Conservation (phyloP, 768 basidiomycete genomes). For the Phylloporus scabripes region DNA sequence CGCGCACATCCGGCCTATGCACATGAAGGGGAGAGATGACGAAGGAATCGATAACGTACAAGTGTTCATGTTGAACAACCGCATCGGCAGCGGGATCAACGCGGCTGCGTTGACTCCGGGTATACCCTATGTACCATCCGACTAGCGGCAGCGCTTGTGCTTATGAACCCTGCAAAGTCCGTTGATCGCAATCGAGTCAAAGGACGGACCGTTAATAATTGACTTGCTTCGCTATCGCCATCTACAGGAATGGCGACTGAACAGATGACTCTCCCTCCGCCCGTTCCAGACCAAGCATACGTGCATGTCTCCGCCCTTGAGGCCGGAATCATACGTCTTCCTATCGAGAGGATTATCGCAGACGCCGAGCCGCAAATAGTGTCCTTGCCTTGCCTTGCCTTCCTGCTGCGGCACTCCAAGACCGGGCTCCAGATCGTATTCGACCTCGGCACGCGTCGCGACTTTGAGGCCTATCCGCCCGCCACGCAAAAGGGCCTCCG, state of each 20-base stretch:
- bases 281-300: conserved; percentile 40
- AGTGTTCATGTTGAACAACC: too few species aligned
- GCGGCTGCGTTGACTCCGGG: too few species aligned
- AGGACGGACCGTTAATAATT: neutral
- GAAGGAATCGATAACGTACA: too few species aligned
- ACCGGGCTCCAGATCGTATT: conserved; percentile 41
- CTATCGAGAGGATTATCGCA: conserved; percentile 35
- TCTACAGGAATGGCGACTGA: conserved; percentile 2
- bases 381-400: conserved; percentile 44
- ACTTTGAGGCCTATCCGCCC: conserved; percentile 40
- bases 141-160: neutral
- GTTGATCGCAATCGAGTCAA: neutral
- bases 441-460: conserved; percentile 51
- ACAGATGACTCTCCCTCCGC: conserved; percentile 4
- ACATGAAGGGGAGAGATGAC: too few species aligned
- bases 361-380: conserved; percentile 27
- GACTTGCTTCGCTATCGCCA: neutral
- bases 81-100: too few species aligned
- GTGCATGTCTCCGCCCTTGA: conserved; percentile 53
- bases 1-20: too few species aligned
- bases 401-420: conserved; percentile 46
- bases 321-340: conserved; percentile 40
- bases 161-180: neutral
- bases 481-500: conserved; percentile 19
- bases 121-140: too few species aligned